A percentile compares a stretch with the other conserved stretches of the same genome.
Conservation (phyloP, 805 yeast genomes). For the Candida nonsorbophila region DNA sequence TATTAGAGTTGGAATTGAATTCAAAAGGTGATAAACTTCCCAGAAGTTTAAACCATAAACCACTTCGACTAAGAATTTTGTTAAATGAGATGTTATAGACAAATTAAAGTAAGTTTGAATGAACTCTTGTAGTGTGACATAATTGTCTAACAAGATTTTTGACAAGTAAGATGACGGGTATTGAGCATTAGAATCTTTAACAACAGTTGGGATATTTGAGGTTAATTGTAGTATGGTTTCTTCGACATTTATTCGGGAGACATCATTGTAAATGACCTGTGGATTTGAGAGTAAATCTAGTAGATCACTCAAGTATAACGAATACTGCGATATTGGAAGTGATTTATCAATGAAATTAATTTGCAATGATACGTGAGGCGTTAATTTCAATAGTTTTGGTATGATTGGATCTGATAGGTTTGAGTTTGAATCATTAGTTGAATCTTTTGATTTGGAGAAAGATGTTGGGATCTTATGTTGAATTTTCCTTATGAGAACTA, state of each 20-base stretch:
- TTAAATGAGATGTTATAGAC: slow-evolving; percentile 32
- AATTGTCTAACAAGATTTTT: slow-evolving; percentile 34
- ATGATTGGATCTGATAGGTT: slow-evolving; percentile 32
- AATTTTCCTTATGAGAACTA: slow-evolving; percentile 2
- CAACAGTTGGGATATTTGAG: slow-evolving; percentile 18
- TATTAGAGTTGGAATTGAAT: slow-evolving; percentile 25
- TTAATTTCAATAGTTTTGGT: slow-evolving; percentile 25
- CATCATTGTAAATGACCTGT: slow-evolving; percentile 15
- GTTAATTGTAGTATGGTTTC: slow-evolving; percentile 10
- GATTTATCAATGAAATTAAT: slow-evolving; percentile 1
- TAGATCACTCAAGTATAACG: slow-evolving; percentile 24
- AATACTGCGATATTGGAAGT: slow-evolving; percentile 19
- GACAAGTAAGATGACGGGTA: slow-evolving; percentile 35
- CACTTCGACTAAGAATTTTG: slow-evolving; percentile 33
- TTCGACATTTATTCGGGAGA: not conserved
- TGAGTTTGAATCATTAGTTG: too few species aligned
- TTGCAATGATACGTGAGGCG: slow-evolving; percentile 15
- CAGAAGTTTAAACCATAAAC: slow-evolving; percentile 36
- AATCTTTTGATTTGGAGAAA: too few species aligned
- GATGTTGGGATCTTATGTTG: slow-evolving; percentile 1
- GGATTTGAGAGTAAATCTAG: slow-evolving; percentile 22
- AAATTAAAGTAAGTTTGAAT: slow-evolving; percentile 32
- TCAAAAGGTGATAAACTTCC: slow-evolving; percentile 38
- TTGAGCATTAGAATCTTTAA: slow-evolving; percentile 2
- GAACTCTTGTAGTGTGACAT: slow-evolving; percentile 20